A percentile compares a stretch with the other conserved stretches of the same genome.
These are phyloP conservation scores for Cutaneotrichosporon spelunceum DNA, from an alignment of 1,284 basidiomycete species.

Conservation along the genomic window DNA sequence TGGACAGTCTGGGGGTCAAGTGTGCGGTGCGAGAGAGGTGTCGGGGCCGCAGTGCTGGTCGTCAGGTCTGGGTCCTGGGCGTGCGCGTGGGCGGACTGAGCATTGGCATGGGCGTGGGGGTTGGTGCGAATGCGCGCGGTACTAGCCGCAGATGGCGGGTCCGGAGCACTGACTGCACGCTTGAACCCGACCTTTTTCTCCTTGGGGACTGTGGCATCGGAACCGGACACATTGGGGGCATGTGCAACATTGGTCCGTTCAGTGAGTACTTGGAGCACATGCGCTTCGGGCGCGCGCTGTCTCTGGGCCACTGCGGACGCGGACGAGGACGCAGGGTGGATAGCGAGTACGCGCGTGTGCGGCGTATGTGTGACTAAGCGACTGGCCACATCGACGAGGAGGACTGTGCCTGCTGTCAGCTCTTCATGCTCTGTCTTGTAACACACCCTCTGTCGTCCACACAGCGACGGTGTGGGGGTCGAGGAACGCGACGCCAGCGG, in stretches of 20 bases:
- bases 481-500: constrained; percentile 22
- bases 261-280: no score
- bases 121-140: constrained; percentile 14
- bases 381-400: constrained; percentile 15
- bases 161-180: neutral
- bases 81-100: no score
- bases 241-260: neutral
- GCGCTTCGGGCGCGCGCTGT: no score
- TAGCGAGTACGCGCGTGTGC: constrained; percentile 17
- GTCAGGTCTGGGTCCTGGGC: neutral
- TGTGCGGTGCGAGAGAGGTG: neutral
- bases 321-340: constrained; percentile 15
- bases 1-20: no score
- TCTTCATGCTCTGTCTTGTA: neutral
- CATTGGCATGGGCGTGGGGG: no score
- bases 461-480: constrained; percentile 24
- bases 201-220: no score
- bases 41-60: neutral
- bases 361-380: constrained; percentile 11
- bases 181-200: constrained; percentile 9
- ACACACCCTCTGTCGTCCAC: constrained; percentile 11
- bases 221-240: no score
- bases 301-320: no score
- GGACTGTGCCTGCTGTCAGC: constrained; percentile 4
- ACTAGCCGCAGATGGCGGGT: constrained; percentile 6